A percentile compares a stretch with the other conserved stretches of the same genome.
These are phyloP conservation scores for Parascedosporium putredinis DNA, from an alignment of 2,329 filamentous ascomycete species.

Conservation along the genomic window DNA sequence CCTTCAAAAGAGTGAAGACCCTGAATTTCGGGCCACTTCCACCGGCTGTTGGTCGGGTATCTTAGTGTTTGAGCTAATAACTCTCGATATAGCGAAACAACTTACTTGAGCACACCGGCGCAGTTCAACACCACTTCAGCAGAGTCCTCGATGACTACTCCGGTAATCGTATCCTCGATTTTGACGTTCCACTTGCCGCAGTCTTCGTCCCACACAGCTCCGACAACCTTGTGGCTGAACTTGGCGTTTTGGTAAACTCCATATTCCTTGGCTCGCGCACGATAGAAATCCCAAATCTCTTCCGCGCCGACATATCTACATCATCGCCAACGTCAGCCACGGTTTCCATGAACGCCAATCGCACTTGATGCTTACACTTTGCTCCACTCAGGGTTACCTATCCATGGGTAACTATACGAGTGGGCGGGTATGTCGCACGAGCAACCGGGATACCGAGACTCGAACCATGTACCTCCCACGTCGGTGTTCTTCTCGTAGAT, in stretches of 20 bases:
- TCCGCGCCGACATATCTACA: slow-evolving; percentile 1
- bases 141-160: background rate
- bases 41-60: background rate
- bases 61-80: background rate
- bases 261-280: slow-evolving; percentile 4
- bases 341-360: no score
- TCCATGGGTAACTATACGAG: slow-evolving; percentile 8
- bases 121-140: slow-evolving; percentile 5
- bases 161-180: background rate
- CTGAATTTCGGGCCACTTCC: slow-evolving; percentile 36
- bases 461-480: slow-evolving; percentile 12
- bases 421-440: slow-evolving; percentile 9
- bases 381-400: slow-evolving; percentile 4
- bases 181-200: slow-evolving; percentile 1
- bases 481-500: slow-evolving; percentile 13
- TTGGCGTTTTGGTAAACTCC: background rate
- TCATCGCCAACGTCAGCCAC: background rate
- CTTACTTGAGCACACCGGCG: slow-evolving; percentile 7
- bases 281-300: slow-evolving; percentile 7
- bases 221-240: slow-evolving; percentile 4
- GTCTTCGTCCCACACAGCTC: slow-evolving; percentile 1
- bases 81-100: background rate
- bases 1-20: slow-evolving; percentile 41
- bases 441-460: slow-evolving; percentile 12
- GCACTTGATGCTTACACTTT: slow-evolving; percentile 3